Evolutionary conservation across 257 asterid genomes (phyloP).

Genomic region (Avicennia marina): DNA sequence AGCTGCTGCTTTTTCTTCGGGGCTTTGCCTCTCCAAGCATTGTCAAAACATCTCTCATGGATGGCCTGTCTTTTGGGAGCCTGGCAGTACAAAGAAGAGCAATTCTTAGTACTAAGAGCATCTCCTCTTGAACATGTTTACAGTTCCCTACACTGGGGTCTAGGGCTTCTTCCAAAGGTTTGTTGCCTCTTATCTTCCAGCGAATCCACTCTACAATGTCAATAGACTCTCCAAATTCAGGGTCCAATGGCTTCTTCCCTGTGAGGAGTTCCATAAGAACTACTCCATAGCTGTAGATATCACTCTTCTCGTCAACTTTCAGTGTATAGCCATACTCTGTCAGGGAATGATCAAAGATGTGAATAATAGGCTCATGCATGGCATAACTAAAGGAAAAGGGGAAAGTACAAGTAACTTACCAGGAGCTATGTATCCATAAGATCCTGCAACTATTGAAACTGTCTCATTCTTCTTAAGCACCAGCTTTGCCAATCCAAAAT

Average conservation of each 20-base stretch:
- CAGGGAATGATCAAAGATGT: background rate
- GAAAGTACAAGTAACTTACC: too few species aligned
- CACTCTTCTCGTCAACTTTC: constrained; percentile 81
- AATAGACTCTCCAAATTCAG: constrained; percentile 53
- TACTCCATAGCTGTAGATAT: constrained; percentile 74
- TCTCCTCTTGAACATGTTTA: constrained; percentile 68
- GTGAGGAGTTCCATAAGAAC: constrained; percentile 75
- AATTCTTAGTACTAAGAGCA: constrained; percentile 65
- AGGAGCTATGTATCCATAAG: constrained; percentile 81
- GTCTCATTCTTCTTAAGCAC: constrained; percentile 59
- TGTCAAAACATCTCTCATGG: constrained; percentile 66
- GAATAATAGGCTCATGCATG: too few species aligned
- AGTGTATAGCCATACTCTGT: constrained; percentile 76
- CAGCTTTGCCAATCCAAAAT: constrained; percentile 73
- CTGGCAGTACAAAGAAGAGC: constrained; percentile 73
- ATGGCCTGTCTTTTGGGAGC: constrained; percentile 76
- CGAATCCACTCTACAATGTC: constrained; percentile 73
- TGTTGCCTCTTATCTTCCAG: constrained; percentile 29
- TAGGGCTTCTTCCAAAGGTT: constrained; percentile 29
- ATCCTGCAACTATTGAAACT: constrained; percentile 79
- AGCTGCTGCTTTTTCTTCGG: constrained; percentile 64
- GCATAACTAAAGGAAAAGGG: too few species aligned
- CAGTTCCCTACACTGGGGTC: constrained; percentile 61
- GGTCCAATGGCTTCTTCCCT: constrained; percentile 57
- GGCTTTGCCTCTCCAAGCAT: constrained; percentile 93